Evolutionary conservation across 495 filamentous ascomycete genomes (phyloP).

Genomic region (Tetracladium setigerum): DNA sequence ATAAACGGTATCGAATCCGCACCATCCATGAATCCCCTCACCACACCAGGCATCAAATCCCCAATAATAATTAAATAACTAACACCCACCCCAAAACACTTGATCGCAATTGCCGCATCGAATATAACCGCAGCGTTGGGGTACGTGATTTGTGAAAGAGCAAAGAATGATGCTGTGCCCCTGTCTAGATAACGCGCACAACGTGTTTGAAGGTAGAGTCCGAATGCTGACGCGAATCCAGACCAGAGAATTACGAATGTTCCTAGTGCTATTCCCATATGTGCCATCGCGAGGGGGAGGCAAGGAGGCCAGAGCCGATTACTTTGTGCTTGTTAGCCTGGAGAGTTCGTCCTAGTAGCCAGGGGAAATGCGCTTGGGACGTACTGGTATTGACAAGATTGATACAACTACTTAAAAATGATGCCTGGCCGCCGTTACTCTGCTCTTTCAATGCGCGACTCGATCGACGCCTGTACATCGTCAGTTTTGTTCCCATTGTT

Average conservation of each 20-base stretch:
- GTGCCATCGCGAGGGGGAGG: conserved; percentile 87
- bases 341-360: neutral
- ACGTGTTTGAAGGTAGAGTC: conserved; percentile 86
- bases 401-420: conserved; percentile 86
- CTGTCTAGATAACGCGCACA: conserved; percentile 89
- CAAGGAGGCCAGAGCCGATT: conserved; percentile 77
- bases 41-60: conserved; percentile 94
- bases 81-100: conserved; percentile 95
- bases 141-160: conserved; percentile 90
- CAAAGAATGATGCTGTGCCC: conserved; percentile 77
- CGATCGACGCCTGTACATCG: conserved; percentile 8
- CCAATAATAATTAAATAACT: conserved; percentile 98
- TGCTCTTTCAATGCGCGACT: conserved; percentile 17
- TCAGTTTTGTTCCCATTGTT: neutral
- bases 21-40: conserved; percentile 61
- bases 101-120: conserved; percentile 92
- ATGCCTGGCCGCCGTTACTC: conserved; percentile 60
- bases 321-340: conserved; percentile 43
- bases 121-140: conserved; percentile 94
- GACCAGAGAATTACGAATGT: conserved; percentile 85
- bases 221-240: conserved; percentile 79
- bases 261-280: conserved; percentile 83
- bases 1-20: conserved; percentile 57
- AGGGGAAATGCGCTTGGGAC: conserved; percentile 15
- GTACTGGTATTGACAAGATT: conserved; percentile 93